Evolutionary conservation across 768 basidiomycete genomes (phyloP).

Genomic region (Kwoniella bestiolae): DNA sequence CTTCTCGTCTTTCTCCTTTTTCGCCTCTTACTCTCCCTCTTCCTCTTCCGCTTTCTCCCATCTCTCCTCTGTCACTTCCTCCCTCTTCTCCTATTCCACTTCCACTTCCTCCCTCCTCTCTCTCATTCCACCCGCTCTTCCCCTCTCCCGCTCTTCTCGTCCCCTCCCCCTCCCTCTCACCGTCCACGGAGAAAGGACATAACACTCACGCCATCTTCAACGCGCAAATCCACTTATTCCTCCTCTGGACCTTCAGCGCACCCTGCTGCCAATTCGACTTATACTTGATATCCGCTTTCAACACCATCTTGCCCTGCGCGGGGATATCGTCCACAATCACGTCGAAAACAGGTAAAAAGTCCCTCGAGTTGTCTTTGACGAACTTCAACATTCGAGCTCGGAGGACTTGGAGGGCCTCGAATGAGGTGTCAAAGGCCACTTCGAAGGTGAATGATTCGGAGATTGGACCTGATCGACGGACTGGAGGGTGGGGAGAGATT

Average conservation of each 20-base stretch:
- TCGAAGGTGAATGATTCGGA: constrained; percentile 82
- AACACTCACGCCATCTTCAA: constrained; percentile 70
- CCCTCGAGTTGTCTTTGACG: constrained; percentile 70
- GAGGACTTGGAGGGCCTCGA: constrained; percentile 77
- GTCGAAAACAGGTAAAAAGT: constrained; percentile 77
- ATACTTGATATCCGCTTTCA: constrained; percentile 76
- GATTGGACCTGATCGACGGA: constrained; percentile 65
- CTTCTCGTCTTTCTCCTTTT: neutral
- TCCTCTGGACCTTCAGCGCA: constrained; percentile 69
- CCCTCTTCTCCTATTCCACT: neutral
- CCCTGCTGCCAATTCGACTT: constrained; percentile 85
- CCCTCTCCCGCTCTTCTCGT: neutral
- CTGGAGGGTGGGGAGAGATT: constrained; percentile 21
- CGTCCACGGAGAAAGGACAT: neutral
- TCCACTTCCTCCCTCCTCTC: neutral
- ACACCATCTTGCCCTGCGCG: constrained; percentile 74
- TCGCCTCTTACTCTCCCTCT: neutral
- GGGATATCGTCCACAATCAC: constrained; percentile 68
- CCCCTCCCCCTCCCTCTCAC: neutral
- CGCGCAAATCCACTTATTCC: constrained; percentile 91
- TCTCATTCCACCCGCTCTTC: neutral
- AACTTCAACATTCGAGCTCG: constrained; percentile 80
- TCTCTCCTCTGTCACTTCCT: neutral
- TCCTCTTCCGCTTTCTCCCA: neutral
- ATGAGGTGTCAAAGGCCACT: constrained; percentile 75